A percentile compares a stretch with the other conserved stretches of the same genome.
These are phyloP conservation scores for Trichocladium antarcticum DNA, from an alignment of 495 filamentous ascomycete genomes.

Conservation along the genomic window DNA sequence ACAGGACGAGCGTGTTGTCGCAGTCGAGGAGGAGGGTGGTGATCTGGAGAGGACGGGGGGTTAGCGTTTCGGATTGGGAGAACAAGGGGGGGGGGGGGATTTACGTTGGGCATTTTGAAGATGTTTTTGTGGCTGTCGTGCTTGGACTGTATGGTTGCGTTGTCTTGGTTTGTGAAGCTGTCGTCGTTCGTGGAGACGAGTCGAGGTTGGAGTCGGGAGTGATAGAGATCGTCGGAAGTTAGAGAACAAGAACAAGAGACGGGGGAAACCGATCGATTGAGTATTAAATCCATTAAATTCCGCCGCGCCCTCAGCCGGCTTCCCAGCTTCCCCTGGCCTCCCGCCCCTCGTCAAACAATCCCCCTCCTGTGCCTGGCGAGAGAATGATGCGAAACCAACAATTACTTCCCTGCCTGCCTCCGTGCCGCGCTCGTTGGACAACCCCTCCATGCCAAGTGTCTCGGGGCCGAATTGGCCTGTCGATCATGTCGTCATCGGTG, in stretches of 20 bases:
- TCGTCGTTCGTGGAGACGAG: no score
- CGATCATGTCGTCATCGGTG: constrained; percentile 9
- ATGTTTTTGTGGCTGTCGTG: background rate
- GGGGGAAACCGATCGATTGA: no score
- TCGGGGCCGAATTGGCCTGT: background rate
- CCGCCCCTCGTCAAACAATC: background rate
- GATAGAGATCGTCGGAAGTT: no score
- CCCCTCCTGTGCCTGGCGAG: background rate
- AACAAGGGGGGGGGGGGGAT: background rate
- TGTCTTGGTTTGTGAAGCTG: no score
- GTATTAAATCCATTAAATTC: no score
- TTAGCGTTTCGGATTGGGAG: background rate
- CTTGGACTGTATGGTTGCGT: background rate
- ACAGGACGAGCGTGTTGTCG: constrained; percentile 95
- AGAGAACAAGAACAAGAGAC: no score
- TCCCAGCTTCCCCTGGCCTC: background rate
- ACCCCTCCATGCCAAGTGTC: constrained; percentile 1
- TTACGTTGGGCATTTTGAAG: constrained; percentile 14
- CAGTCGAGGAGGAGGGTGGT: constrained; percentile 75
- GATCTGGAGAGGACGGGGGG: constrained; percentile 16
- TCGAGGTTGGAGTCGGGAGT: no score
- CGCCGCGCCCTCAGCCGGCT: no score
- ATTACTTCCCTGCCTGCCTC: background rate
- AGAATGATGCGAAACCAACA: constrained; percentile 5
- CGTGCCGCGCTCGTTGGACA: background rate